Conservation (phyloP, 345 rosid species). For the Linum tenue region DNA sequence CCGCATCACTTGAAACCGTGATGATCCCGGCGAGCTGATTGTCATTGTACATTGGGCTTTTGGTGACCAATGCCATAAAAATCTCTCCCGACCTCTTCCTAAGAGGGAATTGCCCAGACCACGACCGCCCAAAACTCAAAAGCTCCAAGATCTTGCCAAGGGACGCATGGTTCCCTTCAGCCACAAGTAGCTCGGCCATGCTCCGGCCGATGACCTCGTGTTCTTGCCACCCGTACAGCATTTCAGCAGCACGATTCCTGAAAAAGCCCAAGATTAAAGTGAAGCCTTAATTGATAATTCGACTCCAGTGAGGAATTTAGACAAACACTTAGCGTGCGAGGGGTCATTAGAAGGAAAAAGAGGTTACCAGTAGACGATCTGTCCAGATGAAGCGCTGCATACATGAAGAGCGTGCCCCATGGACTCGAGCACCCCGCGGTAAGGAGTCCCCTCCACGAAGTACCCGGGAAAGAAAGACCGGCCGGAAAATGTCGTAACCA, state of each 20-base stretch:
- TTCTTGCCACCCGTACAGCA: slow-evolving; percentile 70
- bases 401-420: slow-evolving; percentile 74
- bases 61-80: slow-evolving; percentile 64
- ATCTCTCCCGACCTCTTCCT: slow-evolving; percentile 58
- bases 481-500: slow-evolving; percentile 21
- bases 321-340: background rate
- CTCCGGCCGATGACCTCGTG: slow-evolving; percentile 52
- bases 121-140: slow-evolving; percentile 44
- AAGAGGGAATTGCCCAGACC: slow-evolving; percentile 87
- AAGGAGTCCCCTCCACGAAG: slow-evolving; percentile 39
- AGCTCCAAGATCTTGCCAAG: slow-evolving; percentile 33
- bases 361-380: background rate
- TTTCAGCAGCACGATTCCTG: slow-evolving; percentile 85
- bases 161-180: slow-evolving; percentile 39
- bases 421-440: slow-evolving; percentile 56
- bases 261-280: background rate
- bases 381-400: slow-evolving; percentile 30
- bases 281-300: background rate
- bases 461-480: slow-evolving; percentile 32
- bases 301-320: background rate
- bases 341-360: background rate
- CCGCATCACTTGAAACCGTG: slow-evolving; percentile 70
- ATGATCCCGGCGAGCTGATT: slow-evolving; percentile 60
- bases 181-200: slow-evolving; percentile 44
- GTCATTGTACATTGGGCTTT: slow-evolving; percentile 49